These are phyloP conservation scores for Gymnopilus dilepis DNA, from an alignment of 768 basidiomycete species.

Conservation along the genomic window DNA sequence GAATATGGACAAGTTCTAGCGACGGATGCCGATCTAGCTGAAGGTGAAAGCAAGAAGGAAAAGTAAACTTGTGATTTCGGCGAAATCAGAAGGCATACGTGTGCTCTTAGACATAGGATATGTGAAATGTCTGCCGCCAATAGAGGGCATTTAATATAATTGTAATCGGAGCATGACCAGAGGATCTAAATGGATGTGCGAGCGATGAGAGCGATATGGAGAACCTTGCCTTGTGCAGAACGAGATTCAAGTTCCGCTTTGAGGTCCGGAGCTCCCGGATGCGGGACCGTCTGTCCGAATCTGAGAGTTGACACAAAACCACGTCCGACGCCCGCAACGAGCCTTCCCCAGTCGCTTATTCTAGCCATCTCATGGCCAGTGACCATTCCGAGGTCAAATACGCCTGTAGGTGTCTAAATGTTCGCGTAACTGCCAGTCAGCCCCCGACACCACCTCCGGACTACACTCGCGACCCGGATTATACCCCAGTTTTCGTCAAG, in stretches of 20 bases:
- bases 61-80: slow-evolving; percentile 33
- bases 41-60: slow-evolving; percentile 62
- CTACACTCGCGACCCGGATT: slow-evolving; percentile 44
- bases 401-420: slow-evolving; percentile 77
- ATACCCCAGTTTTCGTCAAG: slow-evolving; percentile 62
- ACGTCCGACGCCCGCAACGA: slow-evolving; percentile 27
- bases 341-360: slow-evolving; percentile 14
- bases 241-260: slow-evolving; percentile 30
- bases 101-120: slow-evolving; percentile 17
- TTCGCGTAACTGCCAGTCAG: slow-evolving; percentile 54
- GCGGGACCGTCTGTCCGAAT: slow-evolving; percentile 42
- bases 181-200: slow-evolving; percentile 18
- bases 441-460: slow-evolving; percentile 38
- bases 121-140: slow-evolving; percentile 22
- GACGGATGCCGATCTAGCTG: slow-evolving; percentile 48
- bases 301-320: slow-evolving; percentile 28
- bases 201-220: slow-evolving; percentile 22
- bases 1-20: slow-evolving; percentile 91
- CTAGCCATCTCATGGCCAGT: slow-evolving; percentile 36
- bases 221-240: slow-evolving; percentile 17
- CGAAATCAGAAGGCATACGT: slow-evolving; percentile 27
- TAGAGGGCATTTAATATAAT: slow-evolving; percentile 15
- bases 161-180: slow-evolving; percentile 21
- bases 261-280: slow-evolving; percentile 42
- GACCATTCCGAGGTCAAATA: slow-evolving; percentile 32